Percentiles rank a stretch among this genome's conserved stretches.
phyloP scores from a whole-genome alignment of 371 early-diverging fungal species.

The Fennellomyces sp. region DNA sequence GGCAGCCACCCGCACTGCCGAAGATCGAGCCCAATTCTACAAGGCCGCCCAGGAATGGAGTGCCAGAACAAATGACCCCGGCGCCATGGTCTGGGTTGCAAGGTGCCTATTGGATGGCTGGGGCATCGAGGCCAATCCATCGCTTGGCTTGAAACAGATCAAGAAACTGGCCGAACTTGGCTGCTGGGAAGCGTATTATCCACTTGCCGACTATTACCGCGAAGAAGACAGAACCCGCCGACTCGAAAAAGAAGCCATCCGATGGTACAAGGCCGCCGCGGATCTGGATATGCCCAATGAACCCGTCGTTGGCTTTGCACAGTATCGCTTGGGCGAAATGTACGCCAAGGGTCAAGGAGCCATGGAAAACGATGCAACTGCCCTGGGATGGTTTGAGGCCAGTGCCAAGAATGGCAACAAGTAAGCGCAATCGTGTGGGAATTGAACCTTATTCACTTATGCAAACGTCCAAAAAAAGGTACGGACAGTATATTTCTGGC shows the following conservation, averaged over 20 bases:
- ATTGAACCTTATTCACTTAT: neutral
- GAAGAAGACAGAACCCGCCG: constrained; percentile 7
- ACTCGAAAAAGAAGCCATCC: constrained; percentile 13
- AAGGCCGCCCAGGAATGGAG: constrained; percentile 15
- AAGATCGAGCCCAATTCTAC: constrained; percentile 9
- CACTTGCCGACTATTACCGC: constrained; percentile 23
- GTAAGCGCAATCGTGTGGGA: constrained; percentile 21
- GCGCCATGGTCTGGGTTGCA: constrained; percentile 26
- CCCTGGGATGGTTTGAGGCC: constrained; percentile 29
- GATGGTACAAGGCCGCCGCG: constrained; percentile 22
- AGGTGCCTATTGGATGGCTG: constrained; percentile 30
- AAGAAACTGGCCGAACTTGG: constrained; percentile 14
- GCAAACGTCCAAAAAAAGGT: constrained; percentile 18
- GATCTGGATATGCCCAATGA: constrained; percentile 1
- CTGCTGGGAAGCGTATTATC: constrained; percentile 22
- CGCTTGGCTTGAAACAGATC: constrained; percentile 15
- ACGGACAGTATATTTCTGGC: constrained; percentile 50
- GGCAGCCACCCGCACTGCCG: constrained; percentile 3
- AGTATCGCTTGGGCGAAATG: constrained; percentile 45
- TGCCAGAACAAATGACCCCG: constrained; percentile 13
- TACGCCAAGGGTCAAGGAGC: constrained; percentile 42
- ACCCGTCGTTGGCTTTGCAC: constrained; percentile 23
- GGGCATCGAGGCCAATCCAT: constrained; percentile 21
- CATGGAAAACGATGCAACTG: constrained; percentile 30
- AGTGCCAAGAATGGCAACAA: constrained; percentile 44